Percentiles rank a stretch among this genome's conserved stretches.
phyloP scores from a whole-genome alignment of 352 stramenopile genomes.

The Phytophthora rubi region DNA sequence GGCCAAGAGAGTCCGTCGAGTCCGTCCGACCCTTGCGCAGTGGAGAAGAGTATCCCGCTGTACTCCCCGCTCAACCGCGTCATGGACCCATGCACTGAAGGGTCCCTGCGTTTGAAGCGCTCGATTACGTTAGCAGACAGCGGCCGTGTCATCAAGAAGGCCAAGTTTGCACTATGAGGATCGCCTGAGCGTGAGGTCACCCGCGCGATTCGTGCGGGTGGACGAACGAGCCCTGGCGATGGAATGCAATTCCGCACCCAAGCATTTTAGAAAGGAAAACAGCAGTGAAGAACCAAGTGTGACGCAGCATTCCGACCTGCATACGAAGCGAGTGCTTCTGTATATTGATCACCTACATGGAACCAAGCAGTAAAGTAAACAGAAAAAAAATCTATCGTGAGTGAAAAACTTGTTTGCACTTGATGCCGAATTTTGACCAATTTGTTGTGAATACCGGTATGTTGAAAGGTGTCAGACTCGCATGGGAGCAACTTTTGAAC shows the following conservation, averaged over 20 bases:
- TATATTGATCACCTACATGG: constrained; percentile 38
- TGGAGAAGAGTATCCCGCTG: constrained; percentile 26
- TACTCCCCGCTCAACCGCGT: constrained; percentile 22
- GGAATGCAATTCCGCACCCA: constrained; percentile 23
- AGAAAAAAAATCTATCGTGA: constrained; percentile 27
- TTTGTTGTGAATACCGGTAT: neutral
- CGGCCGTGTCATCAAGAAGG: constrained; percentile 25
- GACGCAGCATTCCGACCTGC: constrained; percentile 19
- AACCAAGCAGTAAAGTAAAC: constrained; percentile 34
- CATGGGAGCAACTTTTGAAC: no score
- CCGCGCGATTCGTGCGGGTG: neutral
- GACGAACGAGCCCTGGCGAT: constrained; percentile 1
- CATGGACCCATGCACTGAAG: constrained; percentile 20
- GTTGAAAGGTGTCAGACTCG: no score
- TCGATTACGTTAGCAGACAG: constrained; percentile 29
- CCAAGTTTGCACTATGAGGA: constrained; percentile 32
- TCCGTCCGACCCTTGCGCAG: constrained; percentile 21
- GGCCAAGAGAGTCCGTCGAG: constrained; percentile 25
- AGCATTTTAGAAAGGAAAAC: constrained; percentile 12
- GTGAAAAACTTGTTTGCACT: neutral
- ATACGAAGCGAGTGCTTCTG: constrained; percentile 36
- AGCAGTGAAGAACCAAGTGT: constrained; percentile 22
- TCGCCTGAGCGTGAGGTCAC: constrained; percentile 3
- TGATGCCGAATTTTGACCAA: neutral
- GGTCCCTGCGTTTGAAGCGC: constrained; percentile 29